These are phyloP conservation scores for Penicillium steckii DNA, from an alignment of 495 filamentous ascomycete species.

Conservation along the genomic window DNA sequence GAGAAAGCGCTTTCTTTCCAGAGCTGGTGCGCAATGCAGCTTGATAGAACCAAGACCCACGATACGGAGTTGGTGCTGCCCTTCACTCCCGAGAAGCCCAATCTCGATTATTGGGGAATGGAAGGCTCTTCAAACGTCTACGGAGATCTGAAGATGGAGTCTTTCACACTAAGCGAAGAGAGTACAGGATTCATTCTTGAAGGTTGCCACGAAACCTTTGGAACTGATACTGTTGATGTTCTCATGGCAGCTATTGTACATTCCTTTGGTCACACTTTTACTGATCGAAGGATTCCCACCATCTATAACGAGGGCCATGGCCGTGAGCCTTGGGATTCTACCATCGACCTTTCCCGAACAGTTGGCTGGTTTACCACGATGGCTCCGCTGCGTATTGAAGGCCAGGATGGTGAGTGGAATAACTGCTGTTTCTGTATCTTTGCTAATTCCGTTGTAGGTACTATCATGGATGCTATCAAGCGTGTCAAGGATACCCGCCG, in stretches of 20 bases:
- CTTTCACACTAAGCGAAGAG: slow-evolving; percentile 43
- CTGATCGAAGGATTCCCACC: slow-evolving; percentile 53
- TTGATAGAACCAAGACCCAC: slow-evolving; percentile 34
- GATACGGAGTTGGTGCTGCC: slow-evolving; percentile 28
- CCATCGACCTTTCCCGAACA: slow-evolving; percentile 53
- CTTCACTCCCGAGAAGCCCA: slow-evolving; percentile 29
- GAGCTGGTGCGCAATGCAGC: slow-evolving; percentile 55
- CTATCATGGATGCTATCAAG: slow-evolving; percentile 38
- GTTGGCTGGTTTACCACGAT: slow-evolving; percentile 64
- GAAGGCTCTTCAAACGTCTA: slow-evolving; percentile 44
- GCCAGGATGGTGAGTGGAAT: slow-evolving; percentile 29
- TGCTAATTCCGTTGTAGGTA: slow-evolving; percentile 3
- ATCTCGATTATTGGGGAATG: slow-evolving; percentile 55
- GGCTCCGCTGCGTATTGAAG: slow-evolving; percentile 40
- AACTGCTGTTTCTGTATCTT: background rate
- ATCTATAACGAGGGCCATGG: slow-evolving; percentile 59
- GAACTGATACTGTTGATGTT: slow-evolving; percentile 54
- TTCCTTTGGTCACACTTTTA: slow-evolving; percentile 48
- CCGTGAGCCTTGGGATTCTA: slow-evolving; percentile 48
- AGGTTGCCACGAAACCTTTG: slow-evolving; percentile 43
- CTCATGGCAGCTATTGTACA: slow-evolving; percentile 49
- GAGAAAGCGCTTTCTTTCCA: slow-evolving; percentile 59
- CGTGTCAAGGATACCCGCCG: slow-evolving; percentile 48
- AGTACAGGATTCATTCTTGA: slow-evolving; percentile 44
- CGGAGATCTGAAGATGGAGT: slow-evolving; percentile 43